Evolutionary conservation across 345 rosid genomes (phyloP), one percentile per base, ranked within the genome.

Genomic region (Bruguiera sexangula): DNA sequence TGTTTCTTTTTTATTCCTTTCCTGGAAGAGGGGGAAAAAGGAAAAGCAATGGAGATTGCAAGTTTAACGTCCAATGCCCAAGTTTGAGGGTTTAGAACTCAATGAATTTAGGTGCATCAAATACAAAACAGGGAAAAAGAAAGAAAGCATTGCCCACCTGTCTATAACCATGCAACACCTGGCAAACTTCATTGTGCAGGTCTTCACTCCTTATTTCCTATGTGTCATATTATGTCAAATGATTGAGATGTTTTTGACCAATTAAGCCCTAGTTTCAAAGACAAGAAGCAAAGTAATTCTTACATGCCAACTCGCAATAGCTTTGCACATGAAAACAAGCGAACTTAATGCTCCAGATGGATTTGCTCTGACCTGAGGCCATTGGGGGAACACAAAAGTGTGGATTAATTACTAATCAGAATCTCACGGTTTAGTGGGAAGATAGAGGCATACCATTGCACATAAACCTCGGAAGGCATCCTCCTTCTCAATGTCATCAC

Each of bases 291-390:
- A 36, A 10, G 32, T 0, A 56, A 81, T 66, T 43, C 96, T 84
- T 90, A 95, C 99, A 65, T 92, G 85, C 98, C 99, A 95, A 80
- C 99, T 95, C 26, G 97, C 98, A 70, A 95, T 86, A 65, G 98
- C 96, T 83, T 85, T 80, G 84, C 96, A 87, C 87, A 95, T 80
- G 73, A 78, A 87, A 73, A 83, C 91, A 73, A 95, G 92, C 63
- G 99, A 89, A 82, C 83, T 90, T 71, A 92, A 78, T 79, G 88
- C 98, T 55, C 98, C 97, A 6, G 92, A 80, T 63, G 99, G 99
- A 86, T 95, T 95, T 73, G 82, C 85, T 79, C 88, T 88, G 60
- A 90, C 91, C 99, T 95, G 86, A 59, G 73, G 76, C 53, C 15
- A 31, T 22, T 69, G 26, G 15, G 8, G 54, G 43, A 71, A 20